Conservation (phyloP, 176 grass and related monocot species). For the Aegilops speltoides region DNA sequence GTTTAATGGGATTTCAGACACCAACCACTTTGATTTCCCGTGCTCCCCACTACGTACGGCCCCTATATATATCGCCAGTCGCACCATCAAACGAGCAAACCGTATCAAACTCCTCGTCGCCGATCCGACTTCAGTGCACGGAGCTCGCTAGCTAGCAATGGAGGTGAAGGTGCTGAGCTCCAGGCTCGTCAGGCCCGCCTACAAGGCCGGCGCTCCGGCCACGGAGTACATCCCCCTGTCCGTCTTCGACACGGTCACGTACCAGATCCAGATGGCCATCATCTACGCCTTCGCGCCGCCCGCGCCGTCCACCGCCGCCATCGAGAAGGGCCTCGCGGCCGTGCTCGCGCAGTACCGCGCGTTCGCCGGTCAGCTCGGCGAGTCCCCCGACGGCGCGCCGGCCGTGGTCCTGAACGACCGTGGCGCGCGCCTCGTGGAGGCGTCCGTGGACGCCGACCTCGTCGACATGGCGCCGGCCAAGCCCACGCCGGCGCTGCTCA, state of each 20-base stretch:
- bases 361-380: constrained; percentile 45
- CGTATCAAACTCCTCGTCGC: too few relatives aligned
- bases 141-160: background rate
- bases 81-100: too few relatives aligned
- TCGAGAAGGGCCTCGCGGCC: constrained; percentile 46
- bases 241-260: constrained; percentile 65
- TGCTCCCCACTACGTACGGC: too few relatives aligned
- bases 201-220: background rate
- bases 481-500: background rate
- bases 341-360: constrained; percentile 46
- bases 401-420: background rate
- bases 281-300: constrained; percentile 72
- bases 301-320: constrained; percentile 38
- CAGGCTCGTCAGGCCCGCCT: background rate
- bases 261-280: constrained; percentile 46
- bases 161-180: constrained; percentile 4
- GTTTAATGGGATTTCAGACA: too few relatives aligned
- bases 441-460: background rate
- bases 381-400: constrained; percentile 24
- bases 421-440: background rate
- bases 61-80: too few relatives aligned
- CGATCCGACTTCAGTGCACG: too few relatives aligned
- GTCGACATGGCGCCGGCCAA: constrained; percentile 2
- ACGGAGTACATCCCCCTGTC: constrained; percentile 33
- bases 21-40: too few relatives aligned